Conservation (phyloP, 2,329 filamentous ascomycete species). For the Fusarium odoratissimum region DNA sequence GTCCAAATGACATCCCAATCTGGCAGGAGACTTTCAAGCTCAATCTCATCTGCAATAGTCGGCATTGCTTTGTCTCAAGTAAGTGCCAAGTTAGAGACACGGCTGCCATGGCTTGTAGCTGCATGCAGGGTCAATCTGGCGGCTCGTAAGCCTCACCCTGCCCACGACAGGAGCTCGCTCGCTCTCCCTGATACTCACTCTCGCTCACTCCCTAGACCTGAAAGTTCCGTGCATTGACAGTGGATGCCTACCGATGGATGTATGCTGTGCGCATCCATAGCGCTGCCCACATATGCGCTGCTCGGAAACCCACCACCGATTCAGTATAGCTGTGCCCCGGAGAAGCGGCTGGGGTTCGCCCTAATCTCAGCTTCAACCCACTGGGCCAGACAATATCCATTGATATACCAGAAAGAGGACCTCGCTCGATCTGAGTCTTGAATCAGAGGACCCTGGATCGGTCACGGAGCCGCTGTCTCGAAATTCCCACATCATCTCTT, state of each 20-base stretch:
- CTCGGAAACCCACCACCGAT: conserved; percentile 30
- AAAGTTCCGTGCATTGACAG: neutral
- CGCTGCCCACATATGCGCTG: neutral
- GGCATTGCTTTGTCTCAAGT: neutral
- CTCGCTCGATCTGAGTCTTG: conserved; percentile 9
- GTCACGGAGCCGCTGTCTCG: conserved; percentile 30
- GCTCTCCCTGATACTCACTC: neutral
- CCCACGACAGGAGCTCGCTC: neutral
- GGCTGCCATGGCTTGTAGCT: neutral
- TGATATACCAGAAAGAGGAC: conserved; percentile 7
- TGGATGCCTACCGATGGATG: neutral
- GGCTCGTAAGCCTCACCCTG: conserved; percentile 6
- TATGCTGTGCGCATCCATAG: neutral
- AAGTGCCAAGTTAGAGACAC: neutral
- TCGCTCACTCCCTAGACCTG: neutral
- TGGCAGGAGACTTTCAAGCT: neutral
- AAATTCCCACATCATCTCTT: conserved; percentile 11
- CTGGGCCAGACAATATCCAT: neutral
- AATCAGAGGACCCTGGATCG: conserved; percentile 25
- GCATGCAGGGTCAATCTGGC: neutral
- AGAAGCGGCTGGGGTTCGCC: conserved; percentile 24
- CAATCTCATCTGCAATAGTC: neutral
- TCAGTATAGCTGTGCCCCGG: conserved; percentile 12
- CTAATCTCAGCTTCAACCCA: conserved; percentile 9
- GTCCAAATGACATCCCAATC: neutral